These are phyloP conservation scores for Heliosperma pusillum DNA, from an alignment of 148 eudicot genomes.

Conservation along the genomic window DNA sequence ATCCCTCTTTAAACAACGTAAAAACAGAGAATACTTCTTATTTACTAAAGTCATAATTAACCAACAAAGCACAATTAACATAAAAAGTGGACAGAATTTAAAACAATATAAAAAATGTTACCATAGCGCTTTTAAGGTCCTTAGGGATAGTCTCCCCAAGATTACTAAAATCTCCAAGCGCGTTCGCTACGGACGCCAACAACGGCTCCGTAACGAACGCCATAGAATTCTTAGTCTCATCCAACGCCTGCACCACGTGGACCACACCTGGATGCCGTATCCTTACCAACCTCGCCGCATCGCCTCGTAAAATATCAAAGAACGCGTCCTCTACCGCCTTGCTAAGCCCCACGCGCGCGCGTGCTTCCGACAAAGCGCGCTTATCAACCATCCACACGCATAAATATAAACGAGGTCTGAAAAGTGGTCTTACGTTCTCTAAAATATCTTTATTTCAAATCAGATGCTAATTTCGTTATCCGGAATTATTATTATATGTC, in stretches of 20 bases:
- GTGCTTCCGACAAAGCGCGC: constrained; percentile 52
- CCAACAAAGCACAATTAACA: not conserved
- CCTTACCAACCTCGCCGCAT: constrained; percentile 72
- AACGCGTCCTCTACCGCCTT: constrained; percentile 83
- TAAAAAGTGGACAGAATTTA: not conserved
- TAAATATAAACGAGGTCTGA: too few relatives aligned
- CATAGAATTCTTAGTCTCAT: constrained; percentile 93
- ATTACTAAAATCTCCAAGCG: constrained; percentile 67
- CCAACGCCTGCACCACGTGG: constrained; percentile 88
- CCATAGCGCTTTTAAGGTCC: constrained; percentile 33
- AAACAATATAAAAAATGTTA: constrained; percentile 32
- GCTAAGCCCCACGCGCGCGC: constrained; percentile 58
- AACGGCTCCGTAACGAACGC: constrained; percentile 96
- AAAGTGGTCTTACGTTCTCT: too few relatives aligned
- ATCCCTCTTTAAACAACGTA: too few relatives aligned
- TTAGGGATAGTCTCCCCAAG: constrained; percentile 52
- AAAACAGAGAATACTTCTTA: too few relatives aligned
- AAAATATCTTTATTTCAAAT: too few relatives aligned
- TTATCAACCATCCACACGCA: constrained; percentile 93
- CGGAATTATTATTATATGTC: too few relatives aligned
- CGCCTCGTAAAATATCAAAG: constrained; percentile 61
- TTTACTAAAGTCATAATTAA: too few relatives aligned
- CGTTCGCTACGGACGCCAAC: constrained; percentile 81
- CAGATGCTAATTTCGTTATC: too few relatives aligned
- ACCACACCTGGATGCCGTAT: constrained; percentile 95